phyloP scores from a whole-genome alignment of 2,329 filamentous ascomycete genomes.

The Colletotrichum sp. region DNA sequence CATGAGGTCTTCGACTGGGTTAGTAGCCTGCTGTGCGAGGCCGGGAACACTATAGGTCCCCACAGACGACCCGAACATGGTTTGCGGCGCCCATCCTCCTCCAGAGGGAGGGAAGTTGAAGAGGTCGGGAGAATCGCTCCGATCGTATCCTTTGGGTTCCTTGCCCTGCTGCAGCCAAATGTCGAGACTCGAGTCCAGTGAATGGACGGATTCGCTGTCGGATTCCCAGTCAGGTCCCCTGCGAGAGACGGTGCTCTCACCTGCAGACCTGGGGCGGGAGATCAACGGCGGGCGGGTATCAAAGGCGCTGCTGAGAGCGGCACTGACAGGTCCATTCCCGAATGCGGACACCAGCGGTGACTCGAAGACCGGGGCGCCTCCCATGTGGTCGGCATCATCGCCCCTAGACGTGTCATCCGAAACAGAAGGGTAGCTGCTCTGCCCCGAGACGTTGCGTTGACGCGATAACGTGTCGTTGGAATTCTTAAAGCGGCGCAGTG shows the following conservation, averaged over 20 bases:
- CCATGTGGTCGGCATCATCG: conserved; percentile 15
- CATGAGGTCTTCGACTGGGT: conserved; percentile 53
- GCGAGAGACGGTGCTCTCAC: conserved; percentile 48
- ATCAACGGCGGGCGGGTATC: conserved; percentile 35
- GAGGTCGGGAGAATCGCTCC: conserved; percentile 53
- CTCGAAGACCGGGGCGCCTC: conserved; percentile 25
- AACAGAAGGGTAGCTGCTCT: conserved; percentile 35
- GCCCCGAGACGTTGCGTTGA: conserved; percentile 29
- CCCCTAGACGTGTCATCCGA: conserved; percentile 29
- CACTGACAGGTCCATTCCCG: conserved; percentile 23
- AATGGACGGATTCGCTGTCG: conserved; percentile 46
- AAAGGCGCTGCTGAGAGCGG: conserved; percentile 25
- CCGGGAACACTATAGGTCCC: conserved; percentile 32
- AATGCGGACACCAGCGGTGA: conserved; percentile 36
- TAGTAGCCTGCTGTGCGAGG: conserved; percentile 36
- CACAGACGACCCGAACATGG: conserved; percentile 47
- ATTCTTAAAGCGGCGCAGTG: conserved; percentile 53
- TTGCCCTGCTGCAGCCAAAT: conserved; percentile 57
- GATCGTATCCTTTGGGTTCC: conserved; percentile 44
- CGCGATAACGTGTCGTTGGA: conserved; percentile 54
- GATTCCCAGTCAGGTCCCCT: conserved; percentile 49
- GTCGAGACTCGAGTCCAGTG: conserved; percentile 56
- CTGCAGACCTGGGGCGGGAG: conserved; percentile 51
- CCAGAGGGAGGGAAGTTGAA: conserved; percentile 55
- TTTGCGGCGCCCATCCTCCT: conserved; percentile 51